Percentiles rank a stretch among this genome's conserved stretches.
These are phyloP conservation scores for Alternaria viburni DNA, from an alignment of 2,329 filamentous ascomycete species.

Conservation along the genomic window DNA sequence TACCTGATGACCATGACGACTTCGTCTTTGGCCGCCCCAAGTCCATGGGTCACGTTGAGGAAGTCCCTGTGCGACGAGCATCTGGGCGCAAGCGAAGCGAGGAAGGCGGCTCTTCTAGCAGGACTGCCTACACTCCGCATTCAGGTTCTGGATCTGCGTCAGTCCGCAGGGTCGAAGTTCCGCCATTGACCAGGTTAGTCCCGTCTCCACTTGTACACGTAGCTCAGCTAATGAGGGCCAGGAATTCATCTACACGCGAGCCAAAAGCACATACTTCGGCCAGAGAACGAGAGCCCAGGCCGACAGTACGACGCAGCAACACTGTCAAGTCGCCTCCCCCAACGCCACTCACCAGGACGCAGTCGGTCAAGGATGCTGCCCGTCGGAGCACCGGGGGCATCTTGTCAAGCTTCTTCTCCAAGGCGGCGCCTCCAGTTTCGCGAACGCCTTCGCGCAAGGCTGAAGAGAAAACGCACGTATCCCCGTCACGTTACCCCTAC, in stretches of 20 bases:
- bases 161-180: conserved; percentile 35
- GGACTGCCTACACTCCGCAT: conserved; percentile 40
- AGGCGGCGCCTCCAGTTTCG: conserved; percentile 26
- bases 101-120: conserved; percentile 43
- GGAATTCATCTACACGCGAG: conserved; percentile 42
- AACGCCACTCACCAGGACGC: conserved; percentile 33
- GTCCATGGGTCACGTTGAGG: conserved; percentile 37
- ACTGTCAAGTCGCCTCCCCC: conserved; percentile 35
- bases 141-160: conserved; percentile 43
- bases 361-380: conserved; percentile 31
- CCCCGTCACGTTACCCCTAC: not conserved
- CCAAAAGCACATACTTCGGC: conserved; percentile 36
- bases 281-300: conserved; percentile 30
- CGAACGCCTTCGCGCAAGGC: conserved; percentile 29
- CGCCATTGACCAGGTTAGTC: conserved; percentile 39
- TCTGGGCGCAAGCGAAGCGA: conserved; percentile 39
- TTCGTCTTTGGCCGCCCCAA: conserved; percentile 41
- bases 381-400: conserved; percentile 44
- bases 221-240: conserved; percentile 24
- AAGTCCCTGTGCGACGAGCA: conserved; percentile 35
- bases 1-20: conserved; percentile 36
- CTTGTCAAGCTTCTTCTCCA: conserved; percentile 44
- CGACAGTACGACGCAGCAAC: conserved; percentile 39
- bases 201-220: conserved; percentile 12
- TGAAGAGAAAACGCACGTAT: conserved; percentile 31